Evolutionary conservation across 1,284 basidiomycete species (phyloP), one percentile per base, ranked within the genome.

Genomic region (Thelephora terrestris): DNA sequence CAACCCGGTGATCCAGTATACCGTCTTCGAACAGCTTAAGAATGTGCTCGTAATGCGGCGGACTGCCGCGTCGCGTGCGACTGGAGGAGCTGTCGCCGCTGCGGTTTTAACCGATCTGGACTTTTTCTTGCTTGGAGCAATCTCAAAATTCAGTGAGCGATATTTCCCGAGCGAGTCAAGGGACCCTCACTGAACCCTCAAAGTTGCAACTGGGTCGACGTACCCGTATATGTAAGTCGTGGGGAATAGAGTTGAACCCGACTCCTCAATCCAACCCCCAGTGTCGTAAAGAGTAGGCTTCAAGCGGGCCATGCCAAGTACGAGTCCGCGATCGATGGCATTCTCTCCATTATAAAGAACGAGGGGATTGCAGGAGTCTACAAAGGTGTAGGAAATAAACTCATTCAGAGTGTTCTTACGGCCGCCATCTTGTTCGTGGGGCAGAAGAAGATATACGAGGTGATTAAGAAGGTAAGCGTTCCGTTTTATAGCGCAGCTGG

Each of bases 1-100:
- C 59, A 99, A 99, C 66, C 96, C 96, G 7, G 89, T 99, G 32
- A 74, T 99, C 36, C 82, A 88, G 63, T 93, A 92, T 61, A 93
- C 88, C 6, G 77, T 85, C 0, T 96, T 83, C 52, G 85, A 88
- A 66, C 89, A 95, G 62, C 71, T 96, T 53, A 92, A 92, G 74
- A 93, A 93, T 57, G 58, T 76, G 42, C 60, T 91, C 50, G 67
- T 88, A 45, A 72, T 74, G 49, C 72, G 72, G 32, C 73, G 88
- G 21, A 78, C 77, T 25, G 70, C 64, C 38, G 76, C 70, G 52
- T 62, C 80, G 20, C 70, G 78, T 35, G 70, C 68, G 38, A 64
- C 66, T 18, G 73, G 72, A 23, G 63, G 60, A 50, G 66, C 65
- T 18, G 62, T 67, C 49, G 71, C 54, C 18, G 48, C 68, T 18